Evolutionary conservation across 2,329 filamentous ascomycete species (phyloP), one percentile per base, ranked within the genome.

Genomic region (Ceratocystis variospora): DNA sequence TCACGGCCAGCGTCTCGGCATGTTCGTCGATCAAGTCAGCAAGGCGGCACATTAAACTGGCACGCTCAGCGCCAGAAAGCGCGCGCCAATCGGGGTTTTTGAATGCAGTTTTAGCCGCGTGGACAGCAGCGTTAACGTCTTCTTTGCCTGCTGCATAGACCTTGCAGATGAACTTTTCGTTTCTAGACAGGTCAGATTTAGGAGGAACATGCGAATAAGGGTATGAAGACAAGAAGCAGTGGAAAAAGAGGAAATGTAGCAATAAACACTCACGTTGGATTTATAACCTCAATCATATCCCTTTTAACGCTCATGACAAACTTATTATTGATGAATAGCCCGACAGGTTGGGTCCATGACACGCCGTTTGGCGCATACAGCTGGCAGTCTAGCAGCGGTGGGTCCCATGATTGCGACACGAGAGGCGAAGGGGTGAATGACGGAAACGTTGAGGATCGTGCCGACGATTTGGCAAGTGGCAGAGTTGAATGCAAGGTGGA

Each of bases 271-370:
- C 77, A 88, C 85, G 82, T 82, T 59, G 88, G 88, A 72, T 90
- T 90, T 71, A 90, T 82, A 19, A 83, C 81, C 15, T 80, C 77
- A 65, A 91, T 80, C 70, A 81, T 88, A 72, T 85, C 79, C 57
- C 82, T 85, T 15, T 81, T 81, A 73, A 81, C 84, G 66, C 85
- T 83, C 71, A 83, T 79, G 64, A 90, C 85, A 74, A 89, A 92
- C 73, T 90, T 87, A 70, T 91, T 90, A 78, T 89, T 88, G 77
- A 92, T 90, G 76, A 91, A 92, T 7, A 93, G 80, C n/a, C 89
- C 89, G 57, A 83, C 79, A 1, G 88, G 88, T 77, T 90, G 87
- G 12, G 76, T 78, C 76, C 89, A 92, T 71, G 82, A 85, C 74
- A 77, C 80, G 71, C 88, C 88, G 75, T 93, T 93, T 3, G 89